Conservation (phyloP, 2,329 filamentous ascomycete genomes). For the Chrysosporium queenslandicum region DNA sequence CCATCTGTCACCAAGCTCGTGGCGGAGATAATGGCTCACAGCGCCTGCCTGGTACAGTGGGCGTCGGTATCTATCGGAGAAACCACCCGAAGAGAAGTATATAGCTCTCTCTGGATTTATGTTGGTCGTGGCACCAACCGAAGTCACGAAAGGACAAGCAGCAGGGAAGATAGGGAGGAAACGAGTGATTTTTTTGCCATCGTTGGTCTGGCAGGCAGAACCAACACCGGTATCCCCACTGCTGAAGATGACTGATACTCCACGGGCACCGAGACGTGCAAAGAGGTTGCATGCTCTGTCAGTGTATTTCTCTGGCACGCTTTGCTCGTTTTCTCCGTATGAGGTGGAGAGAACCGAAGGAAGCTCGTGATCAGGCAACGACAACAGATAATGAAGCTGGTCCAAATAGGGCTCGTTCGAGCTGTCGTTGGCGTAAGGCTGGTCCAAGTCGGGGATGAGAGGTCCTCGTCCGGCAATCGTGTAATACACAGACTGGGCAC, state of each 20-base stretch:
- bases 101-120: slow-evolving; percentile 40
- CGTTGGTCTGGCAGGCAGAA: slow-evolving; percentile 45
- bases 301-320: slow-evolving; percentile 50
- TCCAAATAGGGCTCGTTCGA: slow-evolving; percentile 58
- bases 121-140: slow-evolving; percentile 50
- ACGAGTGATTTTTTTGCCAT: slow-evolving; percentile 43
- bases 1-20: slow-evolving; percentile 33
- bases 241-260: slow-evolving; percentile 56
- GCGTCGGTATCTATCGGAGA: slow-evolving; percentile 41
- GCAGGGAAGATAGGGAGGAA: slow-evolving; percentile 49
- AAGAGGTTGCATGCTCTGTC: slow-evolving; percentile 53
- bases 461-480: slow-evolving; percentile 50
- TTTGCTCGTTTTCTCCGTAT: slow-evolving; percentile 59
- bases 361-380: slow-evolving; percentile 45
- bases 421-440: slow-evolving; percentile 35
- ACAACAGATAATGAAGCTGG: slow-evolving; percentile 52
- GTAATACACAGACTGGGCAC: slow-evolving; percentile 48
- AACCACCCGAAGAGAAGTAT: slow-evolving; percentile 43
- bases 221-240: slow-evolving; percentile 55
- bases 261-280: slow-evolving; percentile 55
- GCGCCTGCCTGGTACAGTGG: slow-evolving; percentile 40
- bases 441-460: slow-evolving; percentile 41
- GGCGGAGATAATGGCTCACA: slow-evolving; percentile 38
- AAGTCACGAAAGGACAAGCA: slow-evolving; percentile 53
- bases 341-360: slow-evolving; percentile 59